A percentile compares a stretch with the other conserved stretches of the same genome.
Evolutionary conservation across 257 asterid species (phyloP).

Genomic region (Solanum pimpinellifolium): DNA sequence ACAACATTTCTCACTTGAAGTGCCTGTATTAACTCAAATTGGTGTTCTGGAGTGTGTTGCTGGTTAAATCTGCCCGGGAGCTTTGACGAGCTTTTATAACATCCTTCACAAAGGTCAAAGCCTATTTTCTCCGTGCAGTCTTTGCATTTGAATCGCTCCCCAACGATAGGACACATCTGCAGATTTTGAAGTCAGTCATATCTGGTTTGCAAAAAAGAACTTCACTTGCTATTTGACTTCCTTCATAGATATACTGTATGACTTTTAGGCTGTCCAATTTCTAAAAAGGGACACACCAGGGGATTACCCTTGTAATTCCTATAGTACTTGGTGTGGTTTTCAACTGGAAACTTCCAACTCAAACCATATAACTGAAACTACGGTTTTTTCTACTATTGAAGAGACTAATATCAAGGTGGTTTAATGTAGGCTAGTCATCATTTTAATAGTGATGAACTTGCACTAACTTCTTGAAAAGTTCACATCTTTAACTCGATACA

Average conservation of each 20-base stretch:
- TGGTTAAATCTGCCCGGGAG: conserved; percentile 71
- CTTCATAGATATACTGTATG: neutral
- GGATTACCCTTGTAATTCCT: neutral
- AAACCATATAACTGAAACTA: neutral
- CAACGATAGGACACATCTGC: conserved; percentile 63
- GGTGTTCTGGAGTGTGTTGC: conserved; percentile 62
- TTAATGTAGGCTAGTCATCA: neutral
- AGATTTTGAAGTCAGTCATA: neutral
- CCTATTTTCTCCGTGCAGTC: conserved; percentile 61
- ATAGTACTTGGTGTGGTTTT: neutral
- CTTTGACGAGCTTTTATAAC: conserved; percentile 40
- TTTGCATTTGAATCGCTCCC: conserved; percentile 58
- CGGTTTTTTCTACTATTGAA: neutral
- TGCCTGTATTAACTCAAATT: conserved; percentile 17
- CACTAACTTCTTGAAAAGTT: neutral
- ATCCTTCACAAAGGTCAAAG: conserved; percentile 56
- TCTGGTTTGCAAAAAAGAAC: neutral
- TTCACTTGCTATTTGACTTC: neutral
- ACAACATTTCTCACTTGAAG: neutral
- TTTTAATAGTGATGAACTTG: neutral
- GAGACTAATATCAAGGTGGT: neutral
- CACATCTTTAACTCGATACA: neutral
- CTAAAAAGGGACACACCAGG: neutral
- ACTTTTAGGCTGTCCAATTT: neutral
- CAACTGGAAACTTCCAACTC: neutral